Evolutionary conservation across 2,329 filamentous ascomycete genomes (phyloP).

Genomic region (Orbilia blumenaviensis): DNA sequence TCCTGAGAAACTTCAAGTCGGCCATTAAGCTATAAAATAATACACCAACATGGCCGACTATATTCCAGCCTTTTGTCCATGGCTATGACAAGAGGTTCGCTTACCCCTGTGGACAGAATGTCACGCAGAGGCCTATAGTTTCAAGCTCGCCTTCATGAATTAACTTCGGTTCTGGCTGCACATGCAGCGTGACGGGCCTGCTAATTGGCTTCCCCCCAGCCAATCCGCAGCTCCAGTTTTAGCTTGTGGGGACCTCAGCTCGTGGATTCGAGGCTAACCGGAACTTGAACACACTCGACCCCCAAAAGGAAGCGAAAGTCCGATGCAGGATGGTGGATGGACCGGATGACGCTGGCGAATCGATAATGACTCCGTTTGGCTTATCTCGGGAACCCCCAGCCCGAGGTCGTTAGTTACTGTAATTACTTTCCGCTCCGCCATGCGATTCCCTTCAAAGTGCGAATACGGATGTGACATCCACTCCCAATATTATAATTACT

Average conservation of each 20-base stretch:
- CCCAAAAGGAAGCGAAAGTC: not conserved
- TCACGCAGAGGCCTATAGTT: too few species aligned
- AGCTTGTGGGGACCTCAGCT: constrained; percentile 6
- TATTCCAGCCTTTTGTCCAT: too few species aligned
- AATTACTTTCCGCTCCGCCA: too few species aligned
- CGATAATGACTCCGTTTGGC: constrained; percentile 24
- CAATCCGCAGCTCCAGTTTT: constrained; percentile 8
- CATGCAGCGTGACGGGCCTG: constrained; percentile 6
- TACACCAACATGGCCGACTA: too few species aligned
- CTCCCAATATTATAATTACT: not conserved
- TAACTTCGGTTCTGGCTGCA: constrained; percentile 4
- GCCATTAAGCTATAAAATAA: too few species aligned
- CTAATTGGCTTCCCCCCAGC: constrained; percentile 18
- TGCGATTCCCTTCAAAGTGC: too few species aligned
- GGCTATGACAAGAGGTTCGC: too few species aligned
- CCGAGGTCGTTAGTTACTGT: not conserved
- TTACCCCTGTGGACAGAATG: too few species aligned
- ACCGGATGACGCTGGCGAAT: too few species aligned
- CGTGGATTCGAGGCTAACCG: not conserved
- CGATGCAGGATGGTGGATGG: not conserved
- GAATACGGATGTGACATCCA: constrained; percentile 1
- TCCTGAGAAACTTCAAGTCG: too few species aligned
- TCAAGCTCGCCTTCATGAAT: too few species aligned
- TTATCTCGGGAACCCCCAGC: constrained; percentile 26
- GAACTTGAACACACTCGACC: not conserved